Evolutionary conservation across 1,139 yeast species (phyloP).

Genomic region (Taiozyma sp.): DNA sequence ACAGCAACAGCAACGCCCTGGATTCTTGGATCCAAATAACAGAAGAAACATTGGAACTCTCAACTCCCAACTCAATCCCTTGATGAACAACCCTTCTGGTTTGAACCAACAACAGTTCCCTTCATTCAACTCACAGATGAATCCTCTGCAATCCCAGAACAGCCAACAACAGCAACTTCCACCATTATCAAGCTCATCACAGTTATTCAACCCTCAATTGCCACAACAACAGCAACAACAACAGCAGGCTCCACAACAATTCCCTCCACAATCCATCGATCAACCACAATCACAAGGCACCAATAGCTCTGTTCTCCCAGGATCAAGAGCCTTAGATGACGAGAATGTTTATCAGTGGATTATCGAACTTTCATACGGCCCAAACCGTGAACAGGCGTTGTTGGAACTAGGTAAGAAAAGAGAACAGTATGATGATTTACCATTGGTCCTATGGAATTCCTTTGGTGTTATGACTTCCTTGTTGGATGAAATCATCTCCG

Average conservation of each 20-base stretch:
- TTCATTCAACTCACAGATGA: conserved; percentile 7
- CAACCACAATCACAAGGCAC: conserved; percentile 2
- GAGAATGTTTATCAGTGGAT: conserved; percentile 91
- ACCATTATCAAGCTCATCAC: conserved; percentile 13
- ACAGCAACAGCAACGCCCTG: conserved; percentile 21
- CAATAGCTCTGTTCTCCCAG: conserved; percentile 8
- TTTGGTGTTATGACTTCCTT: conserved; percentile 95
- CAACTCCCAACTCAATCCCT: not conserved
- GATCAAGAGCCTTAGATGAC: conserved; percentile 64
- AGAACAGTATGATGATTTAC: conserved; percentile 92
- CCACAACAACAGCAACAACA: conserved; percentile 3
- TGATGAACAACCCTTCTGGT: not conserved
- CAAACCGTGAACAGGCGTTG: conserved; percentile 88
- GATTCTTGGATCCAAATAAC: conserved; percentile 16
- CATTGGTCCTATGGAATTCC: conserved; percentile 91
- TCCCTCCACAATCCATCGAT: conserved; percentile 2
- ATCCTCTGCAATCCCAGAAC: conserved; percentile 1
- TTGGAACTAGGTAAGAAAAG: conserved; percentile 90
- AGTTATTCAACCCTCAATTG: conserved; percentile 5
- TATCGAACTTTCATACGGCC: conserved; percentile 82
- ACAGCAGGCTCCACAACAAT: conserved; percentile 5
- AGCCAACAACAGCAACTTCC: conserved; percentile 14
- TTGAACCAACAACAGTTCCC: conserved; percentile 14
- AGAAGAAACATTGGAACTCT: conserved; percentile 8
- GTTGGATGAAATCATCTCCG: conserved; percentile 83